Conservation (phyloP, 768 basidiomycete species). For the Tephrocybe sp. region DNA sequence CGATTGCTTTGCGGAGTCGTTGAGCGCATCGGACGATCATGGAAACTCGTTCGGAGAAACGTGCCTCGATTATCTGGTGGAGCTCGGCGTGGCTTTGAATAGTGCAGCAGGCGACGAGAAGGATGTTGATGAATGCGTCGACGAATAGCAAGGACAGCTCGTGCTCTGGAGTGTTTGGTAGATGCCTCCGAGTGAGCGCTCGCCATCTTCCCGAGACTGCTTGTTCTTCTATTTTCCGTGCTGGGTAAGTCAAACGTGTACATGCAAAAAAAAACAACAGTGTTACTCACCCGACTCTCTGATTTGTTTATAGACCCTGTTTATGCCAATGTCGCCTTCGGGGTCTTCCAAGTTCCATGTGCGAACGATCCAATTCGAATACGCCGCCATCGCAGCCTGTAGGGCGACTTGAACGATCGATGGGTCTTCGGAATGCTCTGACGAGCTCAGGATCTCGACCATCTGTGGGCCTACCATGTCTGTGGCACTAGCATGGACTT, state of each 20-base stretch:
- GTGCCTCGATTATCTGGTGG: constrained; percentile 35
- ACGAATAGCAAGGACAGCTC: constrained; percentile 33
- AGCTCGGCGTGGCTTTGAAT: constrained; percentile 26
- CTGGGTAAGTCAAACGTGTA: not conserved
- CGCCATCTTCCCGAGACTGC: constrained; percentile 45
- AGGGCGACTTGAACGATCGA: constrained; percentile 43
- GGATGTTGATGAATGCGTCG: constrained; percentile 40
- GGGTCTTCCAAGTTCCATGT: constrained; percentile 52
- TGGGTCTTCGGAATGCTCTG: constrained; percentile 39
- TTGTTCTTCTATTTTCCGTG: constrained; percentile 33
- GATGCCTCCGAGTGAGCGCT: constrained; percentile 33
- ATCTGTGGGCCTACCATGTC: constrained; percentile 31
- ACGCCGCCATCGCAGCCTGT: constrained; percentile 43
- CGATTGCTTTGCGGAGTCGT: constrained; percentile 53
- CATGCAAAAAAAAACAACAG: not conserved
- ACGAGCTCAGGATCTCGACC: constrained; percentile 35
- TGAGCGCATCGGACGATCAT: constrained; percentile 44
- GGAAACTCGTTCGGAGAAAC: constrained; percentile 42
- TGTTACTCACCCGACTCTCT: constrained; percentile 34
- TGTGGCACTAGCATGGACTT: constrained; percentile 25
- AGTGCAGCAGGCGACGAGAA: constrained; percentile 36
- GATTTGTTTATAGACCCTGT: constrained; percentile 30
- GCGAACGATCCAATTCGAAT: constrained; percentile 47
- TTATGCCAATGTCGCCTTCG: constrained; percentile 43
- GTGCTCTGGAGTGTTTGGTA: constrained; percentile 21